Base-by-base conservation (phyloP, 768 basidiomycete species). In the Erythrobasidium yunnanense region DNA sequence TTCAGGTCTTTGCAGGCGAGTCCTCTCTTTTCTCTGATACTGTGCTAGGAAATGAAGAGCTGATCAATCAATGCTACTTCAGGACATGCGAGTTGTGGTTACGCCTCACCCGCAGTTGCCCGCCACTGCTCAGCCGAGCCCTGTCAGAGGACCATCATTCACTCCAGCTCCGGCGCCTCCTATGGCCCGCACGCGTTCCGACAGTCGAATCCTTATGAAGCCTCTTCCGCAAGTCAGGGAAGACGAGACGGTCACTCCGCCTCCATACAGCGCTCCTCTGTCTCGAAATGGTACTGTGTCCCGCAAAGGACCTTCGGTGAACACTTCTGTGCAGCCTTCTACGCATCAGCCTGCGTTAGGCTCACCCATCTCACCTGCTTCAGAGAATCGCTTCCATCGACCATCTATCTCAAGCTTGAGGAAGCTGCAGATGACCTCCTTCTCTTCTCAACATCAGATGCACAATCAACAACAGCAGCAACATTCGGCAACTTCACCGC, bases 31-130 rank as follows among this genome's bases (percentile, higher is more conserved):
- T n/a, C n/a, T n/a, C n/a, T n/a, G n/a, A n/a, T n/a, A n/a, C n/a
- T n/a, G n/a, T n/a, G n/a, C n/a, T n/a, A n/a, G n/a, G n/a, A n/a
- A n/a, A n/a, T n/a, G n/a, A n/a, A n/a, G n/a, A n/a, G n/a, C n/a
- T n/a, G n/a, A n/a, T n/a, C n/a, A n/a, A n/a, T n/a, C n/a, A n/a
- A n/a, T n/a, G n/a, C n/a, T n/a, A n/a, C 47, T 63, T 11, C 60
- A 63, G 49, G 60, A 63, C 60, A 49, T 63, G 18, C 46, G 60
- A 25, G 30, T 30, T 15, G 47, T 63, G 5, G 18, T 63, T 32
- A 35, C 60, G 8, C 60, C 60, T 4, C 60, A 51, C n/a, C 60
- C 60, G n/a, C 60, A 63, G 3, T 35, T 63, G 25, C 47, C 60
- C 22, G 35, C 45, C 29, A 7, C 33, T 25, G 20, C 46, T 38